phyloP scores from a whole-genome alignment of 345 rosid species.

The Fremontodendron californicum region DNA sequence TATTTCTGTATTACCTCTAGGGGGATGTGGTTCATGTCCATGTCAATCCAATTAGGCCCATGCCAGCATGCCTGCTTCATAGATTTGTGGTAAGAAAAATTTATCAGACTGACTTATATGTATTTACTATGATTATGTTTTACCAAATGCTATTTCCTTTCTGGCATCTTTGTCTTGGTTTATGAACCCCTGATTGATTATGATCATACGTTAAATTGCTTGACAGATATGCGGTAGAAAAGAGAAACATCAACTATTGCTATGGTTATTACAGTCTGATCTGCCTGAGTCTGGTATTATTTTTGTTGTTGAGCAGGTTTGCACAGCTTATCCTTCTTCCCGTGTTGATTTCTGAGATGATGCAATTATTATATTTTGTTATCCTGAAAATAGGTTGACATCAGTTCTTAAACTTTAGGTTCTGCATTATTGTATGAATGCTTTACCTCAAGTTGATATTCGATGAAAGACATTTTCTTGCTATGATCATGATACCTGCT shows the following conservation, averaged over 20 bases:
- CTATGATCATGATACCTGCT: not conserved
- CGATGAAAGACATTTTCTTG: not conserved
- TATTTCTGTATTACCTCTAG: constrained; percentile 35
- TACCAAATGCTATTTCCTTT: not conserved
- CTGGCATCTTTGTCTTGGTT: not conserved
- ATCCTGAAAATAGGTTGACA: not conserved
- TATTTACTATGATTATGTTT: not conserved
- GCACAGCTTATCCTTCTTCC: constrained; percentile 15
- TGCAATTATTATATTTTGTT: not conserved
- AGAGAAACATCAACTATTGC: constrained; percentile 50
- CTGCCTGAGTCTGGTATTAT: constrained; percentile 64
- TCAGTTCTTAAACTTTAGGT: not conserved
- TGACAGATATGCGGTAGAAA: constrained; percentile 52
- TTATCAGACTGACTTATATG: not conserved
- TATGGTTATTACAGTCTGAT: constrained; percentile 56
- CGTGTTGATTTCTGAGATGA: not conserved
- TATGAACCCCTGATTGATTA: not conserved
- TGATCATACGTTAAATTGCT: constrained; percentile 12
- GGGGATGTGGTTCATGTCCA: constrained; percentile 68
- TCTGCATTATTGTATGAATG: constrained; percentile 1
- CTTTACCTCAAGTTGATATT: not conserved
- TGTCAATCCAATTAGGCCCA: constrained; percentile 63
- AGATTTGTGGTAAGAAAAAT: constrained; percentile 55
- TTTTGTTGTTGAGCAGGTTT: constrained; percentile 86
- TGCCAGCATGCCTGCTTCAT: constrained; percentile 71